phyloP scores from a whole-genome alignment of 495 filamentous ascomycete genomes.

The Penicillium psychrofluorescens region DNA sequence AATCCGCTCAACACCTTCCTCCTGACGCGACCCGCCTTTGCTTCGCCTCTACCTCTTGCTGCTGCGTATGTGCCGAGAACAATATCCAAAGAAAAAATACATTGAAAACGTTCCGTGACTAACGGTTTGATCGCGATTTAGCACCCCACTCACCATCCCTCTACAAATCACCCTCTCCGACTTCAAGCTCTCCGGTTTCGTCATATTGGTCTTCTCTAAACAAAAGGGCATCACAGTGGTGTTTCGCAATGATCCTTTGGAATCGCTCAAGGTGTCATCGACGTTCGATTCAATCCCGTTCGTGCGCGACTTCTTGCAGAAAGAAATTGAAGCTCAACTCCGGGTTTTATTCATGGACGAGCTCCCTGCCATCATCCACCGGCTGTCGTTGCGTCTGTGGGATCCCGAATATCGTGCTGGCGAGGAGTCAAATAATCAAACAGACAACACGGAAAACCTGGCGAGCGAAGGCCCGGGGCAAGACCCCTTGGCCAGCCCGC shows the following conservation, averaged over 20 bases:
- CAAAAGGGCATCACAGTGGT: slow-evolving; percentile 95
- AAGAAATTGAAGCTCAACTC: slow-evolving; percentile 91
- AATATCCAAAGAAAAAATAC: not conserved
- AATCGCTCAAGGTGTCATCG: slow-evolving; percentile 95
- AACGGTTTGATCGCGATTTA: slow-evolving; percentile 11
- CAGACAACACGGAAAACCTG: slow-evolving; percentile 14
- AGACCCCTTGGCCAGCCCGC: slow-evolving; percentile 75
- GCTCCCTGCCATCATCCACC: slow-evolving; percentile 89
- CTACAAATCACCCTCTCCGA: slow-evolving; percentile 94
- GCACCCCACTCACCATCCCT: slow-evolving; percentile 84
- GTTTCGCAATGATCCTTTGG: slow-evolving; percentile 95
- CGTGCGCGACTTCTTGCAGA: slow-evolving; percentile 92
- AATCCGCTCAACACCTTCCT: slow-evolving; percentile 96
- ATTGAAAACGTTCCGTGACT: slow-evolving; percentile 1
- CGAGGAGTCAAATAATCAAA: slow-evolving; percentile 35
- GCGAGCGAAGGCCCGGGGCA: slow-evolving; percentile 42
- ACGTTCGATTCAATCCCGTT: slow-evolving; percentile 99
- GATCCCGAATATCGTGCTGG: slow-evolving; percentile 76
- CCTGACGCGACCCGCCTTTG: slow-evolving; percentile 81
- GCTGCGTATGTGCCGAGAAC: slow-evolving; percentile 52
- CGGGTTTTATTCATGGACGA: slow-evolving; percentile 95
- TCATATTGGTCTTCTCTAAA: slow-evolving; percentile 93
- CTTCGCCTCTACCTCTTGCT: slow-evolving; percentile 87
- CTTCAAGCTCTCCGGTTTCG: slow-evolving; percentile 94
- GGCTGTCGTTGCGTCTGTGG: slow-evolving; percentile 83